Base-by-base conservation (phyloP, 345 rosid genomes). In the Acer campestre region DNA sequence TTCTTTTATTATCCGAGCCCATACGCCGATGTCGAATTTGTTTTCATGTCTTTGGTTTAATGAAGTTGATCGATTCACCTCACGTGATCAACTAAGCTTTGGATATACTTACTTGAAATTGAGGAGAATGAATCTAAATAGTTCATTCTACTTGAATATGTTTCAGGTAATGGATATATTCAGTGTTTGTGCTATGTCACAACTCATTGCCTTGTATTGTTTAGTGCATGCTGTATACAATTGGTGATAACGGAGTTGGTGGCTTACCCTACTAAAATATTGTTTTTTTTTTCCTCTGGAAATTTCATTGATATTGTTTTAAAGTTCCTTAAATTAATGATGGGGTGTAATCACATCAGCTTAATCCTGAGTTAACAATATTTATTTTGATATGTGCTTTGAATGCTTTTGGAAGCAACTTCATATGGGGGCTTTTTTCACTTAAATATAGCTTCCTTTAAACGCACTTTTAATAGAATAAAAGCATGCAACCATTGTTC, bases 41-140 rank as follows among this genome's bases (percentile, higher is more conserved):
- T 93, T 96, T 86, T 80, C 99, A 2, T 96, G 99, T 65, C 89
- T 90, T 67, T 94, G 99, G 99, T 96, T 94, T 82, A 94, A 92
- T 75, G 97, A 96, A 85, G 97, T 96, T 75, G 88, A 91, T 82
- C 93, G 94, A 68, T 94, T 94, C 81, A 96, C 98, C 2, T 90
- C 99, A 0, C 90, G 95, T 61, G 98, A 94, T 86, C 98, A 96
- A 59, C 82, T 96, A 82, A 96, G 98, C 83, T 96, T 96, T 87
- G 99, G 92, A 61, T 95, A 93, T 80, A 89, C 99, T 3, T 95
- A 87, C 84, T 86, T 89, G 85, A 95, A 93, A 85, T 83, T 95
- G 76, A 87, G 84, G 85, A 91, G 94, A 87, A 76, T 74, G 77
- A 95, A 93, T 86, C 92, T 93, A 29, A 88, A 88, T 81, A 82